Evolutionary conservation across 495 filamentous ascomycete species (phyloP), one percentile per base, ranked within the genome.

Genomic region (Bacidia gigantensis): DNA sequence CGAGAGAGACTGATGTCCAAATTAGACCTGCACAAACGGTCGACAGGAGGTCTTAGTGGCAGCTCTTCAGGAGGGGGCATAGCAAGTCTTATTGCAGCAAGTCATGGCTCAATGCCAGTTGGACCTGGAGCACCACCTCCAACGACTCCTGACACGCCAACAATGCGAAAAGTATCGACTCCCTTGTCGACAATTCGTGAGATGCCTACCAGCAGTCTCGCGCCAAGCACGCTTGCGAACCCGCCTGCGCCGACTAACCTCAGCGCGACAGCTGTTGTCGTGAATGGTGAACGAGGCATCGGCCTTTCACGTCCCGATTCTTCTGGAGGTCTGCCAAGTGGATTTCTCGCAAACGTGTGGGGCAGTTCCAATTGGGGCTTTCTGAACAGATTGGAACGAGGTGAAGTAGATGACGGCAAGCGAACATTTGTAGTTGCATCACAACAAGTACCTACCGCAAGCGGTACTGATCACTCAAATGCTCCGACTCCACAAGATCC

Each of bases 341-440:
- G 85, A 18, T 78, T 93, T 57, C 80, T 94, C 75, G 89, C 88
- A 18, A 96, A 96, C 59, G 70, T 92, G 50, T 96, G 89, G 89
- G 89, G 89, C 42, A 90, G 81, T 66, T 80, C 78, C 35, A 81
- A 88, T 38, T 93, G 87, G 84, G 80, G 84, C 5, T 81, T 84
- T 51, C 69, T 89, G 23, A 86, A 87, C 57, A 74, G 75, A 12
- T 62, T 85, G 17, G 76, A 81, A 56, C 60, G 67, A 39, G 81
- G 82, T 26, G 69, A 70, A 21, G 56, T 65, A 18, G 66, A 69
- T 56, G 65, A 35, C 42, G 42, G 18, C 47, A 46, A 24, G 23
- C 63, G 61, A 0, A 53, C 63, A 32, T 65, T 68, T 21, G 17
- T 29, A 11, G 46, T 48, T 11, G 41, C 42, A 0, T 41, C 43